Base-by-base conservation (phyloP, 768 basidiomycete species). In the Pisolithus albus region DNA sequence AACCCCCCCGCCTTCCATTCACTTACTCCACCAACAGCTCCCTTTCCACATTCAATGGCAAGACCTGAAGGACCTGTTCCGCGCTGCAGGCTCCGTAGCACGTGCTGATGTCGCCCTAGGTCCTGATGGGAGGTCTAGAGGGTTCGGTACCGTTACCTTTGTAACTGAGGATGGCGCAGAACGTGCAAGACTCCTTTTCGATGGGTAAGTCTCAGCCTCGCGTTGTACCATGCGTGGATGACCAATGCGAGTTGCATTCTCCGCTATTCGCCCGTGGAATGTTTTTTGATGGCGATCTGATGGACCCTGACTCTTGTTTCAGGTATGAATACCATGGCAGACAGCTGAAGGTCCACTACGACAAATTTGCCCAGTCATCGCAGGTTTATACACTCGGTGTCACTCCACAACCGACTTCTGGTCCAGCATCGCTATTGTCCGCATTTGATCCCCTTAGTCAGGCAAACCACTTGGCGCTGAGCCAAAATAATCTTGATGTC, bases 31-130 rank as follows among this genome's bases (percentile, higher is more conserved):
- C 57, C 43, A 53, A n/a, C 53, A 92, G 90, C 79, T 94, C 15
- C 92, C 92, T 0, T 93, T 92, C 69, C 92, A 93, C 60, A 87
- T 86, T 59, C 92, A 93, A 70, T 99, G 95, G 95, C 95, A 97
- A 69, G 95, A 98, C 64, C 77, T 99, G 41, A 97, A 98, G 69
- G 94, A 97, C 68, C 77, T 97, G 5, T 95, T 97, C 64, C 82
- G 94, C 24, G 83, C 88, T 56, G 92, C 90, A 1, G 94, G 95
- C 16, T 83, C 87, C 18, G 87, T 98, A 49, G 72, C 92, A 34
- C 82, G 95, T 21, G 95, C 95, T 9, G 92, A 95, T 58, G 88
- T 96, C 19, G 88, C 88, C 16, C 79, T 92, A 30, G 91, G 91
- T 34, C 81, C 80, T 5, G 92, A 96, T 62, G 90, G 92, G 11